Conservation (phyloP, 164 flowering plant species). For the Sextonia rubra region DNA sequence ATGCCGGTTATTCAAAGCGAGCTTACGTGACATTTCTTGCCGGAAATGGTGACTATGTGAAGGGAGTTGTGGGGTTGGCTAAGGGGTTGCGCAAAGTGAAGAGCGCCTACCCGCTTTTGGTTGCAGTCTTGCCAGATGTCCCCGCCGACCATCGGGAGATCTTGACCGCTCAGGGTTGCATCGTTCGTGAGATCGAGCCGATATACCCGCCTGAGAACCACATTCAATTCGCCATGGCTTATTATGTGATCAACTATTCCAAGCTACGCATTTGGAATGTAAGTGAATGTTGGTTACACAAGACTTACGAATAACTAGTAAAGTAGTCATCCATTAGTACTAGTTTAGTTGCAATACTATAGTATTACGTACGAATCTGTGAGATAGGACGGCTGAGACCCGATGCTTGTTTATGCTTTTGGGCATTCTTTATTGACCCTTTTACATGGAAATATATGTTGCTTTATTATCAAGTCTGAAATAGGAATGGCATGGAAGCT, state of each 20-base stretch:
- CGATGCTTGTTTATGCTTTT: no score
- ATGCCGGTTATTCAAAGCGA: conserved; percentile 18
- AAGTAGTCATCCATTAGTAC: no score
- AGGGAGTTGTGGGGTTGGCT: conserved; percentile 22
- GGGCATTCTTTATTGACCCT: no score
- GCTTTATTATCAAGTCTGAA: no score
- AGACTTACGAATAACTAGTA: neutral
- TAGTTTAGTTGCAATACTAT: no score
- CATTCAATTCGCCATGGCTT: conserved; percentile 19
- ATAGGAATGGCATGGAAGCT: no score
- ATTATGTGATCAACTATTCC: conserved; percentile 25
- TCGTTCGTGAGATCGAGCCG: conserved; percentile 21
- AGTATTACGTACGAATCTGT: no score
- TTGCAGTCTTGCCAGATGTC: conserved; percentile 23
- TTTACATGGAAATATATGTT: no score
- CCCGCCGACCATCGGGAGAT: conserved; percentile 20
- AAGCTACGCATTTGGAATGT: conserved; percentile 26
- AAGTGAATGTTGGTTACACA: neutral
- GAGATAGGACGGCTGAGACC: no score
- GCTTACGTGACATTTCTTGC: conserved; percentile 23
- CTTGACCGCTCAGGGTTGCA: conserved; percentile 19
- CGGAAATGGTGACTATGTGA: conserved; percentile 22
- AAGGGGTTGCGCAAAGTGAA: conserved; percentile 21
- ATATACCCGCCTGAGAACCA: conserved; percentile 21
- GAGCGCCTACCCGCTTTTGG: conserved; percentile 20